A percentile compares a stretch with the other conserved stretches of the same genome.
These are phyloP conservation scores for Rubroboletus satanas DNA, from an alignment of 768 basidiomycete genomes.

Conservation along the genomic window DNA sequence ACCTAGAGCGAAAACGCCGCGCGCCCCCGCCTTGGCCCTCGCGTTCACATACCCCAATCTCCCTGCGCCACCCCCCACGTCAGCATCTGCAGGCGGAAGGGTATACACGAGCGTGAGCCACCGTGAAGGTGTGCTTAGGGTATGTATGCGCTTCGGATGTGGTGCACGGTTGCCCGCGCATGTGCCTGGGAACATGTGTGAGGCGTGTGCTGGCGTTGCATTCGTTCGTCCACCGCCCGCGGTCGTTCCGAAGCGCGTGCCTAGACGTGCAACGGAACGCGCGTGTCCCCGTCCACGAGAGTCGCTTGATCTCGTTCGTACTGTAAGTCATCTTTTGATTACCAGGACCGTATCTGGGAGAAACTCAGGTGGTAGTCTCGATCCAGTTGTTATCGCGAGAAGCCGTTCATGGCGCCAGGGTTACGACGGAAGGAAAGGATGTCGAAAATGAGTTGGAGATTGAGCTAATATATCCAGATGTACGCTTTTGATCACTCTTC, in stretches of 20 bases:
- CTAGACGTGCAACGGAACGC: not conserved
- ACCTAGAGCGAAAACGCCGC: not conserved
- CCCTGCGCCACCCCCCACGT: not conserved
- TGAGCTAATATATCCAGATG: constrained; percentile 25
- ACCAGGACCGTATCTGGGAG: not conserved
- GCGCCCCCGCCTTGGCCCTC: not conserved
- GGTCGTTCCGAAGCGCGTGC: not conserved
- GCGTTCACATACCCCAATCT: not conserved
- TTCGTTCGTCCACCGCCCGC: not conserved
- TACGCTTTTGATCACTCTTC: not conserved
- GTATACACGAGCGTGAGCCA: not conserved
- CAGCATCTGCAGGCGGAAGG: not conserved
- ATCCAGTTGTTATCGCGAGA: not conserved
- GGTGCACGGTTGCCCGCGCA: constrained; percentile 4
- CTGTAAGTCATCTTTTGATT: not conserved
- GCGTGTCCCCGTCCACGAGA: not conserved
- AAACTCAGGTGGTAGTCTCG: not conserved
- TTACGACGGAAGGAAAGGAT: not conserved
- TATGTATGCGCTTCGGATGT: constrained; percentile 23
- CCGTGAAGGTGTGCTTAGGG: not conserved
- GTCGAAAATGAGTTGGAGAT: constrained; percentile 5
- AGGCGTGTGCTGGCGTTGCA: constrained; percentile 10
- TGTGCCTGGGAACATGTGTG: constrained; percentile 7
- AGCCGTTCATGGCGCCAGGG: not conserved
- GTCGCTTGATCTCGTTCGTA: not conserved